These are phyloP conservation scores for Arctium lappa DNA, from an alignment of 129 eudicot species.

Conservation along the genomic window DNA sequence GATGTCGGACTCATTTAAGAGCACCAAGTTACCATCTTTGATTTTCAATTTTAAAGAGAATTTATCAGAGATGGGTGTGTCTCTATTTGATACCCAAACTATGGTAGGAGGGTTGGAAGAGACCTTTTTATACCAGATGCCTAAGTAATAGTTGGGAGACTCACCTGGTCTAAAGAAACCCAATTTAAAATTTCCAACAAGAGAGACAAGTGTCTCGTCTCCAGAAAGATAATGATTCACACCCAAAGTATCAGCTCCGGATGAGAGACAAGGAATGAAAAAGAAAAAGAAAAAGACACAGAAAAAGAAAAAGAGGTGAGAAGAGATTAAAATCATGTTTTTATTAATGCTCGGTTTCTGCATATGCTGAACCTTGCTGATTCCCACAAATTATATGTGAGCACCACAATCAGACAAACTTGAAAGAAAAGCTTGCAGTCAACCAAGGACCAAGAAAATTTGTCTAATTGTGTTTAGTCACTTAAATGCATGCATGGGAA, in stretches of 20 bases:
- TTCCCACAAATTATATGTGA: background rate
- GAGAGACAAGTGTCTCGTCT: slow-evolving; percentile 35
- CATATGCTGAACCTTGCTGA: background rate
- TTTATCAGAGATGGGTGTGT: slow-evolving; percentile 32
- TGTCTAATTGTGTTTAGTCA: background rate
- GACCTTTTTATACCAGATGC: slow-evolving; percentile 44
- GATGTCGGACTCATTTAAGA: slow-evolving; percentile 20
- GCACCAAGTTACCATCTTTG: slow-evolving; percentile 41
- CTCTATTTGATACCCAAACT: slow-evolving; percentile 64
- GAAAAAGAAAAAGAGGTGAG: background rate
- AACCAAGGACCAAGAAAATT: background rate
- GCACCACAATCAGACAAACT: background rate
- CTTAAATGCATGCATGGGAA: background rate
- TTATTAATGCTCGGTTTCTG: background rate
- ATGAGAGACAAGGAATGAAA: background rate
- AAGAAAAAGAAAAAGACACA: background rate
- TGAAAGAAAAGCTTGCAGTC: background rate
- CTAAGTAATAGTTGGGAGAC: slow-evolving; percentile 43
- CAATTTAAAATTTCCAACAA: slow-evolving; percentile 26
- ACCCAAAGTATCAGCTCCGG: slow-evolving; percentile 15
- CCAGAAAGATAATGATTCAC: slow-evolving; percentile 41
- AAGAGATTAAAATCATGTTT: background rate
- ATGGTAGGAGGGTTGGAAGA: background rate
- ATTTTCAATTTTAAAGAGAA: slow-evolving; percentile 32
- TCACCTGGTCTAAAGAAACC: slow-evolving; percentile 52